Percentiles rank a stretch among this genome's conserved stretches.
Conservation (phyloP, 1,284 basidiomycete genomes). For the Thecaphora frezii region DNA sequence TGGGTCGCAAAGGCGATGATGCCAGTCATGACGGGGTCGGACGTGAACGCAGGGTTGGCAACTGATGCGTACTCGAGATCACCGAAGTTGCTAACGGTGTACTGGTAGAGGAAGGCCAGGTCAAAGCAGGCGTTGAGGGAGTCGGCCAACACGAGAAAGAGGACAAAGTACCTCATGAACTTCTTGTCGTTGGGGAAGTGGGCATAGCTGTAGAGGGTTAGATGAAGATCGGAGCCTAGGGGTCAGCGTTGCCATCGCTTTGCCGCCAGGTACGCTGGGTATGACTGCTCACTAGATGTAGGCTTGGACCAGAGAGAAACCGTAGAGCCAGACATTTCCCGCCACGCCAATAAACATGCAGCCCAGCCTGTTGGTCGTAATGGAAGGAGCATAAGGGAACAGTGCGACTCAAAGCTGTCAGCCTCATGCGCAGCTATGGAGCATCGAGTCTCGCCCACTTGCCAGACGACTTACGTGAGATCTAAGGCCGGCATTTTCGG, state of each 20-base stretch:
- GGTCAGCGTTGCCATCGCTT: not conserved
- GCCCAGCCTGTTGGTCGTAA: slow-evolving; percentile 28
- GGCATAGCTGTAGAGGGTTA: slow-evolving; percentile 14
- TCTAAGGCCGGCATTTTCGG: too few relatives aligned
- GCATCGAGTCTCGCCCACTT: too few relatives aligned
- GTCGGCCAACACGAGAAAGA: slow-evolving; percentile 42
- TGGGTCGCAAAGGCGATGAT: slow-evolving; percentile 48
- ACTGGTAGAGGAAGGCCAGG: slow-evolving; percentile 48
- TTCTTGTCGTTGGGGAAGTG: slow-evolving; percentile 46
- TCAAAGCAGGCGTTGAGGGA: slow-evolving; percentile 40
- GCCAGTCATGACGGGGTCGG: slow-evolving; percentile 47
- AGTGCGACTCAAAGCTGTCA: too few relatives aligned
- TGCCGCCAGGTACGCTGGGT: not conserved
- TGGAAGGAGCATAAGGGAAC: too few relatives aligned
- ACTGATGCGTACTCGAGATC: slow-evolving; percentile 30
- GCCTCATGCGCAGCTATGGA: too few relatives aligned
- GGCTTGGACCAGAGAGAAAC: slow-evolving; percentile 47
- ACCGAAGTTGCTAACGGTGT: slow-evolving; percentile 49
- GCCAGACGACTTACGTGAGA: too few relatives aligned
- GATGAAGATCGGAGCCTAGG: not conserved
- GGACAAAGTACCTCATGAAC: slow-evolving; percentile 43
- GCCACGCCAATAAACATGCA: slow-evolving; percentile 51
- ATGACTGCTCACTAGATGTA: slow-evolving; percentile 35
- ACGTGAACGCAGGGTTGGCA: slow-evolving; percentile 34
- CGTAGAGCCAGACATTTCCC: slow-evolving; percentile 50